A percentile compares a stretch with the other conserved stretches of the same genome.
These are phyloP conservation scores for Podaxis mareebaensis DNA, from an alignment of 768 basidiomycete species.

Conservation along the genomic window DNA sequence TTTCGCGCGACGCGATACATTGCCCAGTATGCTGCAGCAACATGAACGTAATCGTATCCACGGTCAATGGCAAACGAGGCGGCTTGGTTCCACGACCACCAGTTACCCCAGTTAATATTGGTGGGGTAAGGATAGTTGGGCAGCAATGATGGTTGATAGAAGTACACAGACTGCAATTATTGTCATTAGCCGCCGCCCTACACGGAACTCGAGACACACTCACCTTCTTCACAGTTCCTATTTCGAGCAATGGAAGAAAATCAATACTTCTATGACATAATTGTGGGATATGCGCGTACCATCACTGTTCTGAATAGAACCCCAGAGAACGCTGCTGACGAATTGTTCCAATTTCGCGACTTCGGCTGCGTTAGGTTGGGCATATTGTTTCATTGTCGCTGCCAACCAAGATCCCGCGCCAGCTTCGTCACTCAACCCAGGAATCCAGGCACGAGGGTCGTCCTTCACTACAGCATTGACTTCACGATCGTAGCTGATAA, in stretches of 20 bases:
- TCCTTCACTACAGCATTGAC: conserved; percentile 50
- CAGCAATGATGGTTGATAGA: conserved; percentile 46
- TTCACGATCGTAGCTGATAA: conserved; percentile 54
- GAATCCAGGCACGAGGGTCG: conserved; percentile 58
- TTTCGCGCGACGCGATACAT: conserved; percentile 59
- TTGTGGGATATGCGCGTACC: conserved; percentile 27
- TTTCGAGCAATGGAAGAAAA: not conserved
- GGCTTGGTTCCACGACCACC: conserved; percentile 60
- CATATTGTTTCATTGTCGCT: conserved; percentile 56
- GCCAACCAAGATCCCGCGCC: conserved; percentile 61
- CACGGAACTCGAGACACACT: not conserved
- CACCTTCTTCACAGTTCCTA: conserved; percentile 57
- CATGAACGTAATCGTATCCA: conserved; percentile 55
- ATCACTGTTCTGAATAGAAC: conserved; percentile 51
- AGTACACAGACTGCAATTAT: conserved; percentile 44
- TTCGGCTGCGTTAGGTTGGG: conserved; percentile 53
- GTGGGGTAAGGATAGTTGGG: conserved; percentile 50
- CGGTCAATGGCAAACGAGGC: conserved; percentile 47
- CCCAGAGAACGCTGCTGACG: conserved; percentile 45
- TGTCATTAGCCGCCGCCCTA: not conserved
- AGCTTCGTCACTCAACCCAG: conserved; percentile 61
- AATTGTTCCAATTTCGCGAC: conserved; percentile 54
- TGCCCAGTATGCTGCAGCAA: conserved; percentile 53
- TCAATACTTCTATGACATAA: not conserved
- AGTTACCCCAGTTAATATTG: conserved; percentile 49